Evolutionary conservation across 345 rosid species (phyloP).

Genomic region (Salix koriyanagi): DNA sequence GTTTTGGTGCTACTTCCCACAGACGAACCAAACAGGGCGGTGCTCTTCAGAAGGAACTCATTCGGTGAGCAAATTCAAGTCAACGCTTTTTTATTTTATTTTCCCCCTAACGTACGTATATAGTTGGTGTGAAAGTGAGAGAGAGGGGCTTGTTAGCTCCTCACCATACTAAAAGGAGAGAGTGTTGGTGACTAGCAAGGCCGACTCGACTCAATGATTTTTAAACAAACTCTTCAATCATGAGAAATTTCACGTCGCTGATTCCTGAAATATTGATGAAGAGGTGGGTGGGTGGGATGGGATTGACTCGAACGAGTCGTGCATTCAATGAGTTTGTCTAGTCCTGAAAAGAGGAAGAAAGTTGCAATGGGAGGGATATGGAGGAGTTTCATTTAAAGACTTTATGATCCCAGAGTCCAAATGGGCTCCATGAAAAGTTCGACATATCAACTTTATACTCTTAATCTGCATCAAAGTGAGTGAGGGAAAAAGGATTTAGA

Average conservation of each 20-base stretch:
- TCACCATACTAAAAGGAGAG: background rate
- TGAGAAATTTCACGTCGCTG: background rate
- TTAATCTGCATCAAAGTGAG: background rate
- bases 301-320: background rate
- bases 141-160: background rate
- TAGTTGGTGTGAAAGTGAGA: background rate
- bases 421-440: too few species aligned
- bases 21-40: conserved; percentile 26
- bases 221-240: background rate
- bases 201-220: background rate
- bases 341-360: background rate
- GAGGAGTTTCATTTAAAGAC: background rate
- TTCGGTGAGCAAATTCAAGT: conserved; percentile 10
- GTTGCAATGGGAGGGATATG: too few species aligned
- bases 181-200: background rate
- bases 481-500: background rate
- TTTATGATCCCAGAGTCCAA: background rate
- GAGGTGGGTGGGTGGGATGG: background rate
- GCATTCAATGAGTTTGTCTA: background rate
- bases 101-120: background rate
- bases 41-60: conserved; percentile 28
- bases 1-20: conserved; percentile 31
- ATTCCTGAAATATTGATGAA: background rate
- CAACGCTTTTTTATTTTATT: background rate
- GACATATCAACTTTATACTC: background rate